Evolutionary conservation across 129 eudicot species (phyloP).

Genomic region (Deinandra increscens): DNA sequence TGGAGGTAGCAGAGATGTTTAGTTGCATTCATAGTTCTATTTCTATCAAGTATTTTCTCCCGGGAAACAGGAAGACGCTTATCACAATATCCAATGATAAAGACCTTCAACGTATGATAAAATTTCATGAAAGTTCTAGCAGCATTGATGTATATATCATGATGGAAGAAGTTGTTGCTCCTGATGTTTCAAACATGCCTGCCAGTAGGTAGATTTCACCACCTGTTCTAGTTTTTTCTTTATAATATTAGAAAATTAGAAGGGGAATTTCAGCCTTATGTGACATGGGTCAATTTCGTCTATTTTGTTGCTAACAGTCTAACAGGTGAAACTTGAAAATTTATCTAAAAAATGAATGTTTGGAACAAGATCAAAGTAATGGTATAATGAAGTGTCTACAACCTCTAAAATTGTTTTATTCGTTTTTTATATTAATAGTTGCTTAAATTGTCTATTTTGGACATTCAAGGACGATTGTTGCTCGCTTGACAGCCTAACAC

Average conservation of each 20-base stretch:
- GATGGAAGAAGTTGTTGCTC: constrained; percentile 57
- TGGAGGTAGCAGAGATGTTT: constrained; percentile 88
- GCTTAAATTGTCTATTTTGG: neutral
- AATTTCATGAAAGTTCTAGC: constrained; percentile 55
- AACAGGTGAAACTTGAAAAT: neutral
- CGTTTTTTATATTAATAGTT: neutral
- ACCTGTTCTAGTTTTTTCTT: constrained; percentile 10
- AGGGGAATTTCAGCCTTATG: neutral
- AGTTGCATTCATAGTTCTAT: constrained; percentile 39
- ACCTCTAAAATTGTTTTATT: neutral
- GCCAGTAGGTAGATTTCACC: constrained; percentile 73
- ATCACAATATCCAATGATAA: constrained; percentile 92
- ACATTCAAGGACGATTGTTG: neutral
- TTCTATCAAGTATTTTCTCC: constrained; percentile 79
- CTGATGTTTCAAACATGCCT: constrained; percentile 76
- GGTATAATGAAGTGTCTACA: constrained; percentile 3
- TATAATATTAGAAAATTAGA: neutral
- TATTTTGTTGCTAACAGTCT: neutral
- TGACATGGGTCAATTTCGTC: neutral
- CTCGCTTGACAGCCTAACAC: neutral
- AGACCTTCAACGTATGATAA: constrained; percentile 88
- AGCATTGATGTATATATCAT: constrained; percentile 76
- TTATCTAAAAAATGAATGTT: neutral
- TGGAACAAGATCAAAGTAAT: neutral
- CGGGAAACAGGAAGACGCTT: constrained; percentile 80